Evolutionary conservation across 1,139 yeast species (phyloP), one percentile per base, ranked within the genome.

Genomic region (Yamadazyma songkhlaensis): DNA sequence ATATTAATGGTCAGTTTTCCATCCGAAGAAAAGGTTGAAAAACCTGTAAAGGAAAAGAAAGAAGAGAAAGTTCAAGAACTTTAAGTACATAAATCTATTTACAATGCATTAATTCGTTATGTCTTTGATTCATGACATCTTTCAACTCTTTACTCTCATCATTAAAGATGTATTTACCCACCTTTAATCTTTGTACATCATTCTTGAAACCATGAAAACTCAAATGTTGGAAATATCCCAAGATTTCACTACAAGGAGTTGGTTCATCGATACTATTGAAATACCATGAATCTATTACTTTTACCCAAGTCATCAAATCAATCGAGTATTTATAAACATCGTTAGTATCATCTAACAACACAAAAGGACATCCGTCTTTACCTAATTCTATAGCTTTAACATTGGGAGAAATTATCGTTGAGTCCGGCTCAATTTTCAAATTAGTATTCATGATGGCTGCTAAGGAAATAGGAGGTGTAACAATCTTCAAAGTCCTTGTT

Each of bases 261-360:
- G 8, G 12, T 7, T 27, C 24, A 20, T 40, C 44, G 5, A 33
- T 34, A 1, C 39, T 49, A 23, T 55, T 46, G 38, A 49, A 62
- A 43, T 71, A 72, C 79, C 79, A 76, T 1, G 77, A 64, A 42
- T 77, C 81, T 12, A 73, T 50, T 0, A 64, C 53, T 39, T 61
- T 69, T 1, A 61, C 53, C 86, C 86, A 80, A 11, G 59, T 53
- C 39, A 53, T 57, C 38, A 79, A 46, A 6, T 57, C 66, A 1
- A 45, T 11, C 4, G 72, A 66, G 48, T 64, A 80, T 8, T 55
- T 51, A 48, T 58, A 78, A 0, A 74, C 64, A 32, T 70, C 71
- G 32, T 60, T 52, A 6, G 53, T 52, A 33, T 58, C 60, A 2
- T 35, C 35, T 25, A 75, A 45, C 15, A 64, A 52, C 1, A 77